phyloP scores from a whole-genome alignment of 164 flowering plant species.

The Aristolochia contorta region DNA sequence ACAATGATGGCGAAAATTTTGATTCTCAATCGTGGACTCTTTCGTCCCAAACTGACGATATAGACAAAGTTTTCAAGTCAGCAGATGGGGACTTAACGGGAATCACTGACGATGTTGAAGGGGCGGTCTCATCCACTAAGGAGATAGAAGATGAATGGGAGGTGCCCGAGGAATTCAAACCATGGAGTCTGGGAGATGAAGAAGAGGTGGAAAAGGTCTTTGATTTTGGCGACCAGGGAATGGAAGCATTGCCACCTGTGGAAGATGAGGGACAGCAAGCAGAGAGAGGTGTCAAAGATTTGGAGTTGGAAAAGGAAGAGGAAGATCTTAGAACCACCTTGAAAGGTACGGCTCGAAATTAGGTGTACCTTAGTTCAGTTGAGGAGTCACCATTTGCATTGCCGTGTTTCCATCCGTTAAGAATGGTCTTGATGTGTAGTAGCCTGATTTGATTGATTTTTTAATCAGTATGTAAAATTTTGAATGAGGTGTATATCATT shows the following conservation, averaged over 20 bases:
- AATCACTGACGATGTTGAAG: slow-evolving; percentile 15
- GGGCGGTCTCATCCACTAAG: slow-evolving; percentile 1
- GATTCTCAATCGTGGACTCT: slow-evolving; percentile 13
- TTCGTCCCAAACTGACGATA: slow-evolving; percentile 2
- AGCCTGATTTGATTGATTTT: too few relatives aligned
- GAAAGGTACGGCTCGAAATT: slow-evolving; percentile 12
- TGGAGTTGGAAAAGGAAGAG: slow-evolving; percentile 16
- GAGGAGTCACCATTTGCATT: too few relatives aligned
- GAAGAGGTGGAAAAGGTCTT: slow-evolving; percentile 11
- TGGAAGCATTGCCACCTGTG: neutral
- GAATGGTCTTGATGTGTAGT: too few relatives aligned
- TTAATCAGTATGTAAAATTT: too few relatives aligned
- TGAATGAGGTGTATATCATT: too few relatives aligned
- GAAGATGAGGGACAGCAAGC: slow-evolving; percentile 1
- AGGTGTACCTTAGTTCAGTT: too few relatives aligned
- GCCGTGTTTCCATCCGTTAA: too few relatives aligned
- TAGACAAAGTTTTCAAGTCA: slow-evolving; percentile 10
- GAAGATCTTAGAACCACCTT: slow-evolving; percentile 8
- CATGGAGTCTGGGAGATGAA: slow-evolving; percentile 21
- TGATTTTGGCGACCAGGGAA: slow-evolving; percentile 11
- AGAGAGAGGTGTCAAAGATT: slow-evolving; percentile 5
- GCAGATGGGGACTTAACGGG: slow-evolving; percentile 12
- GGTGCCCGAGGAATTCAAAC: slow-evolving; percentile 14
- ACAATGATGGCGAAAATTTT: slow-evolving; percentile 6
- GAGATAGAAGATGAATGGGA: slow-evolving; percentile 15